These are phyloP conservation scores for Pichia sporocuriosa DNA, from an alignment of 805 yeast genomes.

Conservation along the genomic window DNA sequence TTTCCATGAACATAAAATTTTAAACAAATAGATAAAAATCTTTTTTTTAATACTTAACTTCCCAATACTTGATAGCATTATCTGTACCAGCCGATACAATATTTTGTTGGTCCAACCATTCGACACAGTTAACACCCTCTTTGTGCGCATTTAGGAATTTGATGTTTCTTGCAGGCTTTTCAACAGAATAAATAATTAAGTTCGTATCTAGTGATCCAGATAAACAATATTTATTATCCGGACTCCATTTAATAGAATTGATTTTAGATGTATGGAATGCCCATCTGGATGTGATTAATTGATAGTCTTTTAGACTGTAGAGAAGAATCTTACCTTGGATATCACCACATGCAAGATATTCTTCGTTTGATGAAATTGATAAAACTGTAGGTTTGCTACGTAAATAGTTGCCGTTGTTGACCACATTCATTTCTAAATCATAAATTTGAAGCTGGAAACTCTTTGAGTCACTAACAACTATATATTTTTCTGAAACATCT, in stretches of 20 bases:
- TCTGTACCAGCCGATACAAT: slow-evolving; percentile 75
- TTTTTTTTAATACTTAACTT: slow-evolving; percentile 23
- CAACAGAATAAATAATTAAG: slow-evolving; percentile 71
- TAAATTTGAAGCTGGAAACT: slow-evolving; percentile 37
- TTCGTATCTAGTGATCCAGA: slow-evolving; percentile 83
- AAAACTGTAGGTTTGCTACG: slow-evolving; percentile 60
- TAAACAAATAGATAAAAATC: no score
- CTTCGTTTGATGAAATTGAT: slow-evolving; percentile 63
- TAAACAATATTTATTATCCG: slow-evolving; percentile 62
- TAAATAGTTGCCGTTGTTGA: slow-evolving; percentile 33
- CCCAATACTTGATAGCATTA: slow-evolving; percentile 75
- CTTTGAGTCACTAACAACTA: slow-evolving; percentile 45
- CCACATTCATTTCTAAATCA: slow-evolving; percentile 12
- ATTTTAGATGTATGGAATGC: slow-evolving; percentile 87
- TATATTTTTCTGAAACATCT: slow-evolving; percentile 34
- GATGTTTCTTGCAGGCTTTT: slow-evolving; percentile 68
- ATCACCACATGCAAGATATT: slow-evolving; percentile 78
- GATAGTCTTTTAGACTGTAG: slow-evolving; percentile 46
- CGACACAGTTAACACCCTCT: slow-evolving; percentile 72
- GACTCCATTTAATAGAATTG: slow-evolving; percentile 71
- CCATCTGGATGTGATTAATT: slow-evolving; percentile 83
- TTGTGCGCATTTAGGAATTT: slow-evolving; percentile 78
- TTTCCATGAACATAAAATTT: no score
- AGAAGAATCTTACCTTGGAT: slow-evolving; percentile 78
- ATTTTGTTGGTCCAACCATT: slow-evolving; percentile 50